These are phyloP conservation scores for Cordyceps fumosorosea DNA, from an alignment of 2,329 filamentous ascomycete genomes.

Conservation along the genomic window DNA sequence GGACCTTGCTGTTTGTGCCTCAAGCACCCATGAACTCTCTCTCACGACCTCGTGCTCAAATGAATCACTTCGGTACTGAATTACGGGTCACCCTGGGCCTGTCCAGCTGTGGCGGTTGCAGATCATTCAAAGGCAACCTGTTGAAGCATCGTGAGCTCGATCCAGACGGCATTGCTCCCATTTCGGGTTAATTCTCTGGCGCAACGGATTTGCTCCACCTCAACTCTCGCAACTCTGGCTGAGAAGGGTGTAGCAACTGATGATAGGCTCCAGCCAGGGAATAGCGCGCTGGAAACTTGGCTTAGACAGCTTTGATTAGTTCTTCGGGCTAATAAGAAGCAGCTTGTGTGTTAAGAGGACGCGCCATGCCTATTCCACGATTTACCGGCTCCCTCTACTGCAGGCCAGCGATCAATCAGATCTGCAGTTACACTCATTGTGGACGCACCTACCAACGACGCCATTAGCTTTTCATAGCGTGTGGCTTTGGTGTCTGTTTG, in stretches of 20 bases:
- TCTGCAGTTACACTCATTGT: slow-evolving; percentile 2
- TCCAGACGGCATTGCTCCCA: background rate
- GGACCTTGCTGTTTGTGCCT: background rate
- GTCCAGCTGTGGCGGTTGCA: background rate
- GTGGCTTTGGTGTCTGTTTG: background rate
- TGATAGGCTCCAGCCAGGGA: background rate
- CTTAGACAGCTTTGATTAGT: background rate
- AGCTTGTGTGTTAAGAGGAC: background rate
- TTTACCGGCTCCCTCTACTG: background rate
- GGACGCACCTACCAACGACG: background rate
- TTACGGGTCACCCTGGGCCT: background rate
- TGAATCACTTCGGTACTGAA: background rate
- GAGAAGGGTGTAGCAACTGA: background rate
- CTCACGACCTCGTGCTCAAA: background rate
- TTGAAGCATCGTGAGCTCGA: background rate
- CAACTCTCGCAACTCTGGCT: background rate
- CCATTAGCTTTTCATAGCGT: background rate
- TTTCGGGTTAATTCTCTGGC: background rate
- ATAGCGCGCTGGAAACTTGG: background rate
- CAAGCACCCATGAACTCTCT: background rate
- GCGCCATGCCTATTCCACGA: background rate
- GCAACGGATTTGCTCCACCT: background rate
- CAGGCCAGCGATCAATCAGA: slow-evolving; percentile 1
- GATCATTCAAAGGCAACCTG: background rate
- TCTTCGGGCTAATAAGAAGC: background rate